phyloP scores from a whole-genome alignment of 2,329 filamentous ascomycete species.

The Dothistroma pini region DNA sequence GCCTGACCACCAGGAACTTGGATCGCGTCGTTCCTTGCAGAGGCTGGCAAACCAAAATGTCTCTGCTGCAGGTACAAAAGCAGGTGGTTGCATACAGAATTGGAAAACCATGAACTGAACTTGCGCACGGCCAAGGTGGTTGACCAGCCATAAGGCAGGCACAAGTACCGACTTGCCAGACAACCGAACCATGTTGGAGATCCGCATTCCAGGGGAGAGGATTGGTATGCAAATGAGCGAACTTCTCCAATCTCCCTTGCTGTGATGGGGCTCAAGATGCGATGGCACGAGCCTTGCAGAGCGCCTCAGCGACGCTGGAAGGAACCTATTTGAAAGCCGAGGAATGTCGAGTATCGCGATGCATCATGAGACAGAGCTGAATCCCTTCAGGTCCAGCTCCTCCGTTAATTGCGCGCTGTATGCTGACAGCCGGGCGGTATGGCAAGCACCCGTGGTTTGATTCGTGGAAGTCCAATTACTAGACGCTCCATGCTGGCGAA shows the following conservation, averaged over 20 bases:
- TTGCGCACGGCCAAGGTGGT: conserved; percentile 16
- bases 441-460: too few species aligned
- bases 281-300: conserved; percentile 19
- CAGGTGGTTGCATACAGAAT: conserved; percentile 25
- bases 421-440: too few species aligned
- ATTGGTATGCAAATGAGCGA: conserved; percentile 32
- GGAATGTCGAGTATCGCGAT: conserved; percentile 21
- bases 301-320: not conserved
- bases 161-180: conserved; percentile 9
- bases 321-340: conserved; percentile 12
- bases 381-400: not conserved
- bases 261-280: conserved; percentile 11
- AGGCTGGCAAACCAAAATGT: conserved; percentile 21
- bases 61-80: conserved; percentile 15
- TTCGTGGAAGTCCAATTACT: not conserved
- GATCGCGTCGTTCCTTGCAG: conserved; percentile 30
- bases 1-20: conserved; percentile 8
- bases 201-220: conserved; percentile 28
- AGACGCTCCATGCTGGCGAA: not conserved
- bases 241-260: conserved; percentile 30
- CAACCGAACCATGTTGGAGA: conserved; percentile 17
- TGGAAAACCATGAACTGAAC: conserved; percentile 20
- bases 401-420: too few species aligned
- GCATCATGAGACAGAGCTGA: conserved; percentile 9
- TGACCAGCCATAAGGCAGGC: conserved; percentile 19